These are phyloP conservation scores for Myriosclerotinia duriaeana DNA, from an alignment of 2,329 filamentous ascomycete species.

Conservation along the genomic window DNA sequence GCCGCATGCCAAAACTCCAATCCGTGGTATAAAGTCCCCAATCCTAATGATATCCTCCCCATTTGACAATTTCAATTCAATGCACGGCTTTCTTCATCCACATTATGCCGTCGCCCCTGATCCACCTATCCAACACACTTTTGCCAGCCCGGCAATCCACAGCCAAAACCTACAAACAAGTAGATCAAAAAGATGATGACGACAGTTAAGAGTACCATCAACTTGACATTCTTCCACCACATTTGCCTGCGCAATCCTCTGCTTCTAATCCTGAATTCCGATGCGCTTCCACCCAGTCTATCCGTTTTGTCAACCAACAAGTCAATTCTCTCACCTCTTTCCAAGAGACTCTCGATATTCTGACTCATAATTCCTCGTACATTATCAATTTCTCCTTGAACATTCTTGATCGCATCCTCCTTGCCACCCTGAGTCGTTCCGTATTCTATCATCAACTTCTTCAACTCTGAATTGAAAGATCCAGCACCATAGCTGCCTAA, in stretches of 20 bases:
- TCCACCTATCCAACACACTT: slow-evolving; percentile 37
- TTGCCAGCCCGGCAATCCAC: slow-evolving; percentile 59
- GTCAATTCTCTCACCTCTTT: slow-evolving; percentile 90
- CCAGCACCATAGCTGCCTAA: slow-evolving; percentile 89
- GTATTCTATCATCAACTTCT: slow-evolving; percentile 76
- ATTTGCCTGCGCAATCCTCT: slow-evolving; percentile 84
- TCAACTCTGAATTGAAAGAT: slow-evolving; percentile 78
- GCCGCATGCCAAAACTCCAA: slow-evolving; percentile 9
- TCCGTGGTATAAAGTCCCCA: slow-evolving; percentile 27
- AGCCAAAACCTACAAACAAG: slow-evolving; percentile 69
- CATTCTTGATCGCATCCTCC: slow-evolving; percentile 79
- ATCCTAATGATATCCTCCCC: not conserved
- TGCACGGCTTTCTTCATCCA: not conserved
- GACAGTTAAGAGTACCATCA: slow-evolving; percentile 77
- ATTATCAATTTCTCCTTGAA: slow-evolving; percentile 87
- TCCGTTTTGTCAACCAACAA: slow-evolving; percentile 96
- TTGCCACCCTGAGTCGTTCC: slow-evolving; percentile 74
- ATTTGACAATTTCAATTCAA: not conserved
- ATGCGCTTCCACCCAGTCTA: slow-evolving; percentile 78
- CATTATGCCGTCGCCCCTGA: slow-evolving; percentile 5
- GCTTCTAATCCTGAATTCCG: slow-evolving; percentile 87
- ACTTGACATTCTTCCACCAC: slow-evolving; percentile 98
- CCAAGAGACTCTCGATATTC: slow-evolving; percentile 87
- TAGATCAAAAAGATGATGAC: slow-evolving; percentile 73
- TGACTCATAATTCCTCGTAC: slow-evolving; percentile 91